Percentiles rank a stretch among this genome's conserved stretches.
These are phyloP conservation scores for Monosporascus cannonballus DNA, from an alignment of 2,329 filamentous ascomycete species.

Conservation along the genomic window DNA sequence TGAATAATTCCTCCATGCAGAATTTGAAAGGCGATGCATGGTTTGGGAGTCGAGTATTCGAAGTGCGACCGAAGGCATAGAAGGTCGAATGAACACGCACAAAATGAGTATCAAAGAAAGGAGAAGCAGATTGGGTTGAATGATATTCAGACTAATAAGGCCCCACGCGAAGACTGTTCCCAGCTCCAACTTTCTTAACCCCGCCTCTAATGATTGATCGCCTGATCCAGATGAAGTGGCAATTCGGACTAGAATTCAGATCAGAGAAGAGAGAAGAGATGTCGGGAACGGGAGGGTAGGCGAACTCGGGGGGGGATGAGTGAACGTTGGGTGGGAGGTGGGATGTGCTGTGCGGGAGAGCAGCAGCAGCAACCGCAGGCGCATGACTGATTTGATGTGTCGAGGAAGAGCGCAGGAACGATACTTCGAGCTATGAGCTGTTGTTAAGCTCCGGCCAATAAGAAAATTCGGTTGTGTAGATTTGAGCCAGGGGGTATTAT, in stretches of 20 bases:
- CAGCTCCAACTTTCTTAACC: too few species aligned
- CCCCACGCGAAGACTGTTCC: conserved; percentile 1
- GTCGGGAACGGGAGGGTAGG: conserved; percentile 9
- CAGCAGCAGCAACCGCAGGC: conserved; percentile 6
- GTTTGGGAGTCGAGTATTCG: conserved; percentile 10
- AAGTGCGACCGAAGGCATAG: conserved; percentile 18
- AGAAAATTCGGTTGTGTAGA: conserved; percentile 30
- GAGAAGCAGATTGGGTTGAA: conserved; percentile 10
- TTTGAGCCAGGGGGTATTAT: conserved; percentile 15
- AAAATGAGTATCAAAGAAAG: background rate
- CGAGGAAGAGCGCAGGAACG: conserved; percentile 9
- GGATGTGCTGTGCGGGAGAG: conserved; percentile 7
- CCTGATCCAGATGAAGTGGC: conserved; percentile 1
- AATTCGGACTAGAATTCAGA: conserved; percentile 14
- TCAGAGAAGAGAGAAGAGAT: conserved; percentile 19
- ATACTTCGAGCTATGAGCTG: conserved; percentile 12
- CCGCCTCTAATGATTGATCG: background rate
- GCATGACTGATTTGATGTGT: conserved; percentile 20
- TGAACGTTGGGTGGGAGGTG: conserved; percentile 17
- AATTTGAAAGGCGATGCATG: conserved; percentile 9
- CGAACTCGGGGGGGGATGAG: conserved; percentile 9
- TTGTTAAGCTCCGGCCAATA: conserved; percentile 31
- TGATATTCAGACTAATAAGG: conserved; percentile 1
- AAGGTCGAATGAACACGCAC: conserved; percentile 3
- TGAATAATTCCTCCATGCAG: conserved; percentile 7